phyloP scores from a whole-genome alignment of 192 early-diverging fungal species.

The Mortierella antarctica region DNA sequence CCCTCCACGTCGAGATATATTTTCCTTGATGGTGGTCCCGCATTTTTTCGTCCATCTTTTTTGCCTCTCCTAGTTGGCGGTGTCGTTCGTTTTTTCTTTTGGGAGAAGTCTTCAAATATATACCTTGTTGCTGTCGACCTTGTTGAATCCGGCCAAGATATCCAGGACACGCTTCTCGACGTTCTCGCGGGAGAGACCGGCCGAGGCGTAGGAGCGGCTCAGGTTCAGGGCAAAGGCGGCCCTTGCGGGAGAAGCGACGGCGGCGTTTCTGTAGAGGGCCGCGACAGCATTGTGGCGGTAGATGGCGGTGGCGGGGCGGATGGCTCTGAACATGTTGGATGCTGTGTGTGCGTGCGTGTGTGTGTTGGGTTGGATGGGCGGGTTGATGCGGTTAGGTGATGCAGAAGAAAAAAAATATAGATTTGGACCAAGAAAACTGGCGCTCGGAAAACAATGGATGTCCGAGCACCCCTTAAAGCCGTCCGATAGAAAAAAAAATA shows the following conservation, averaged over 20 bases:
- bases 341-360: neutral
- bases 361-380: no score
- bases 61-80: no score
- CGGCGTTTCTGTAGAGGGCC: conserved; percentile 44
- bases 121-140: conserved; percentile 94
- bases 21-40: no score
- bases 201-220: conserved; percentile 80
- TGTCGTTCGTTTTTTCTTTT: no score
- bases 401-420: no score
- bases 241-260: conserved; percentile 54
- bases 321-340: conserved; percentile 44
- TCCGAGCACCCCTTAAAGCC: no score
- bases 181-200: conserved; percentile 70
- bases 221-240: conserved; percentile 53
- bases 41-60: neutral
- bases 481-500: no score
- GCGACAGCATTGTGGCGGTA: conserved; percentile 23
- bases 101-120: neutral
- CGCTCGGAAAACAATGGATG: no score
- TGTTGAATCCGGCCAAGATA: conserved; percentile 95
- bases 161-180: conserved; percentile 91
- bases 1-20: no score
- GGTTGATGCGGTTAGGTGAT: no score
- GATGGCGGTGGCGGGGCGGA: conserved; percentile 43
- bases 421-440: no score